phyloP scores from a whole-genome alignment of 2,329 filamentous ascomycete species.

The Aschersonia sp. region DNA sequence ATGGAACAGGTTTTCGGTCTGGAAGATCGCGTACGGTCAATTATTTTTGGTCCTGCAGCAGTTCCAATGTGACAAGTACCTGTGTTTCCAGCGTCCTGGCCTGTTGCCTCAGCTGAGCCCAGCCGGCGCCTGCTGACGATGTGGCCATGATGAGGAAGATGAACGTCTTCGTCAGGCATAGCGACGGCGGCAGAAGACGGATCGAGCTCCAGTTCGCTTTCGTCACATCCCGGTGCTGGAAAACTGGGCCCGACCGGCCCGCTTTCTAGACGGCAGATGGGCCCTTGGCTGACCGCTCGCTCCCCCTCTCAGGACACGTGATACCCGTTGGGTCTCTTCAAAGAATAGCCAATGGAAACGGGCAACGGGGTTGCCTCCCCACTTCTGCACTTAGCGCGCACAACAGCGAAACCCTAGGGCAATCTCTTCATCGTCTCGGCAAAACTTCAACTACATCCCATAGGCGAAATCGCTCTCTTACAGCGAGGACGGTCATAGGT shows the following conservation, averaged over 20 bases:
- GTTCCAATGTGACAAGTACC: constrained; percentile 30
- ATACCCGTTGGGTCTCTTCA: not conserved
- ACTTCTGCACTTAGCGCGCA: constrained; percentile 7
- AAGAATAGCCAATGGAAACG: constrained; percentile 3
- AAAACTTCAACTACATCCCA: constrained; percentile 20
- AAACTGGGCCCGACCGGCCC: not conserved
- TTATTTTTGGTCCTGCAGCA: not conserved
- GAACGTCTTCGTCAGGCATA: not conserved
- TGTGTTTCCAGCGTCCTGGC: constrained; percentile 80
- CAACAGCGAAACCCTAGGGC: constrained; percentile 20
- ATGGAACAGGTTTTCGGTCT: constrained; percentile 78
- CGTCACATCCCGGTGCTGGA: not conserved
- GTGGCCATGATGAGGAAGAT: constrained; percentile 29
- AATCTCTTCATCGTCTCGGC: constrained; percentile 21
- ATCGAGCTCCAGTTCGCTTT: not conserved
- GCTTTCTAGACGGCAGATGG: not conserved
- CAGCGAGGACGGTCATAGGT: constrained; percentile 19
- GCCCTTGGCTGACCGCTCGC: not conserved
- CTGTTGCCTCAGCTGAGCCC: constrained; percentile 91
- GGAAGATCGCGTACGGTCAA: not conserved
- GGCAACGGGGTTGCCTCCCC: not conserved
- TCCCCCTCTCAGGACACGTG: no score
- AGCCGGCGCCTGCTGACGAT: constrained; percentile 49
- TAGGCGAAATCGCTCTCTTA: constrained; percentile 8
- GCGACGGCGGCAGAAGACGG: not conserved